Evolutionary conservation across 768 basidiomycete species (phyloP).

Genomic region (Phylloporus sp.): DNA sequence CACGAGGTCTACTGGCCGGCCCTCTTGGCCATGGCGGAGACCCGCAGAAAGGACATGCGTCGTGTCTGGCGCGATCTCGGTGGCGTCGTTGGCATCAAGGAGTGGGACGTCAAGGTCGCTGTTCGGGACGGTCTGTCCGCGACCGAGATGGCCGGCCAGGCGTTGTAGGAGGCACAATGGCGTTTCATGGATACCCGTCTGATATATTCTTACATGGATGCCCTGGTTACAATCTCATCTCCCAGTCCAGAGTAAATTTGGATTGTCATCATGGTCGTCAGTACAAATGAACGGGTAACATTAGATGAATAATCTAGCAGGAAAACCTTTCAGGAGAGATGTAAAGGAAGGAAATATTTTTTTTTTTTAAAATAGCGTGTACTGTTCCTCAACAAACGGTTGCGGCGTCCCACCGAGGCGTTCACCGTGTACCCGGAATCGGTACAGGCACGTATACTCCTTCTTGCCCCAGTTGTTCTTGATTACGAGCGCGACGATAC

Average conservation of each 20-base stretch:
- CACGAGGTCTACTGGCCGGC: conserved; percentile 76
- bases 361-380: conserved; percentile 10
- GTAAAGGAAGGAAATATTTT: not conserved
- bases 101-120: conserved; percentile 69
- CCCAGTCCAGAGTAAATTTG: conserved; percentile 4
- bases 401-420: conserved; percentile 41
- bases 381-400: conserved; percentile 27
- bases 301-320: conserved; percentile 9
- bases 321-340: conserved; percentile 6
- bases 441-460: conserved; percentile 86
- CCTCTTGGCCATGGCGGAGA: conserved; percentile 52
- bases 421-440: conserved; percentile 75
- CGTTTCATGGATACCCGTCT: conserved; percentile 1
- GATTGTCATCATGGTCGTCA: conserved; percentile 25
- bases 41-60: conserved; percentile 46
- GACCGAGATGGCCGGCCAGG: conserved; percentile 4
- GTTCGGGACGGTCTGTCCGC: conserved; percentile 14
- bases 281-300: conserved; percentile 16
- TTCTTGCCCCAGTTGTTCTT: conserved; percentile 84
- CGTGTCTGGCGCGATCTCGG: conserved; percentile 68
- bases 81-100: conserved; percentile 64
- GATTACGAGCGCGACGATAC: conserved; percentile 75
- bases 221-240: too few relatives aligned
- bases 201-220: conserved; percentile 4
- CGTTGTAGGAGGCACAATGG: conserved; percentile 12